Evolutionary conservation across 352 stramenopile species (phyloP).

Genomic region (Pilasporangium apinafurcum): DNA sequence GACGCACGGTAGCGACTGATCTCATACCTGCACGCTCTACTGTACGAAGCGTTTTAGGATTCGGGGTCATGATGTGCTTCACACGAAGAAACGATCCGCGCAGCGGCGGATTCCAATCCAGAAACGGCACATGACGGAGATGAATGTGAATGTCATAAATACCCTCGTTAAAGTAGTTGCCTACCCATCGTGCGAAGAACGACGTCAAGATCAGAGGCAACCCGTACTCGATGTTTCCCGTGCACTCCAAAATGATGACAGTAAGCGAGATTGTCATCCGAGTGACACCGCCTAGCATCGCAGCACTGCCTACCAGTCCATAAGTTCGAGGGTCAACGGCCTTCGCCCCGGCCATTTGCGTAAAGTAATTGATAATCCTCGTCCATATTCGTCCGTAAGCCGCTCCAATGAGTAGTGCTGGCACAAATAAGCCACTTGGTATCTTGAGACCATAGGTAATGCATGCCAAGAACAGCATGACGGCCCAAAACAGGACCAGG

Average conservation of each 20-base stretch:
- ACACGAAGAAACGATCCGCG: conserved; percentile 64
- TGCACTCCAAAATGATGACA: conserved; percentile 98
- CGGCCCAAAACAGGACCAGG: conserved; percentile 61
- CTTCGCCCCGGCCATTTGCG: conserved; percentile 38
- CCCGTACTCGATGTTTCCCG: conserved; percentile 97
- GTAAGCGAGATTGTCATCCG: conserved; percentile 99
- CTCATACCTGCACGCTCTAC: conserved; percentile 72
- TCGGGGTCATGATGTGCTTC: conserved; percentile 93
- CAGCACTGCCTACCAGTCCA: conserved; percentile 93
- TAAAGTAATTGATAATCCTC: conserved; percentile 82
- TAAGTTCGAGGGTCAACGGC: conserved; percentile 89
- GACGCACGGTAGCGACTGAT: background rate
- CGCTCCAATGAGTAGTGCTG: conserved; percentile 91
- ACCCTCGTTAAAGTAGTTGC: conserved; percentile 98
- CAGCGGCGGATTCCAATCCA: conserved; percentile 72
- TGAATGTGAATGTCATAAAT: conserved; percentile 99
- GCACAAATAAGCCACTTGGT: conserved; percentile 96
- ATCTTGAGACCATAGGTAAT: conserved; percentile 96
- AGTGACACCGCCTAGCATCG: conserved; percentile 94
- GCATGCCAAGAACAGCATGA: conserved; percentile 81
- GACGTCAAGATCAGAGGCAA: conserved; percentile 97
- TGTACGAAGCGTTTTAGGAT: conserved; percentile 91
- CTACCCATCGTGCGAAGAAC: conserved; percentile 95
- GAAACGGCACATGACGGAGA: conserved; percentile 77
- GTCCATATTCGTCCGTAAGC: conserved; percentile 92